Evolutionary conservation across 257 asterid genomes (phyloP).

Genomic region (Ilex aquifolium): DNA sequence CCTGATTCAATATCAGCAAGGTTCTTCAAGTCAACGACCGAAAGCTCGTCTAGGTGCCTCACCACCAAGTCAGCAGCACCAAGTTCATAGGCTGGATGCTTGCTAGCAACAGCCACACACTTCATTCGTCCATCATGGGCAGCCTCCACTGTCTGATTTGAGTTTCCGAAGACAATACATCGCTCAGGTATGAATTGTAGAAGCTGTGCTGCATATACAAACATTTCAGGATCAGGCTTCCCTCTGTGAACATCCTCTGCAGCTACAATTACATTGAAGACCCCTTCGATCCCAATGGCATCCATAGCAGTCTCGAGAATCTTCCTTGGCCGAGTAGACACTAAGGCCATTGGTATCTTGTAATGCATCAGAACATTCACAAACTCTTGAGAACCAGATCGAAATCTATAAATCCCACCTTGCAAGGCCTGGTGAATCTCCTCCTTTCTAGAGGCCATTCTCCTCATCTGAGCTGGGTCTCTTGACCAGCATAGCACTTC

Average conservation of each 20-base stretch:
- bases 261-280: constrained; percentile 62
- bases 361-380: constrained; percentile 55
- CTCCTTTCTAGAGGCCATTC: constrained; percentile 73
- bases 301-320: constrained; percentile 57
- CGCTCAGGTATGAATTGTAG: constrained; percentile 79
- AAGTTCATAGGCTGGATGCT: constrained; percentile 82
- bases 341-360: constrained; percentile 94
- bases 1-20: constrained; percentile 67
- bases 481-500: constrained; percentile 98
- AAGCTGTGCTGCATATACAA: constrained; percentile 76
- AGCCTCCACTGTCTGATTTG: constrained; percentile 88
- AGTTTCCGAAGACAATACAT: constrained; percentile 87
- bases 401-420: constrained; percentile 70
- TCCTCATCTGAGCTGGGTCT: constrained; percentile 54
- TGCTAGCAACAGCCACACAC: constrained; percentile 91
- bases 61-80: constrained; percentile 88
- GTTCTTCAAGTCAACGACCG: constrained; percentile 81
- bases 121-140: constrained; percentile 96
- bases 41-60: constrained; percentile 70
- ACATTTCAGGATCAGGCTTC: constrained; percentile 97
- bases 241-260: constrained; percentile 92
- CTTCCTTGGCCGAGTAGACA: constrained; percentile 79
- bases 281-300: constrained; percentile 62
- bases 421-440: constrained; percentile 75
- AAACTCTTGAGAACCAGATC: constrained; percentile 79